Evolutionary conservation across 2,329 filamentous ascomycete genomes (phyloP), one percentile per base, ranked within the genome.

Genomic region (Fusarium burgessii): DNA sequence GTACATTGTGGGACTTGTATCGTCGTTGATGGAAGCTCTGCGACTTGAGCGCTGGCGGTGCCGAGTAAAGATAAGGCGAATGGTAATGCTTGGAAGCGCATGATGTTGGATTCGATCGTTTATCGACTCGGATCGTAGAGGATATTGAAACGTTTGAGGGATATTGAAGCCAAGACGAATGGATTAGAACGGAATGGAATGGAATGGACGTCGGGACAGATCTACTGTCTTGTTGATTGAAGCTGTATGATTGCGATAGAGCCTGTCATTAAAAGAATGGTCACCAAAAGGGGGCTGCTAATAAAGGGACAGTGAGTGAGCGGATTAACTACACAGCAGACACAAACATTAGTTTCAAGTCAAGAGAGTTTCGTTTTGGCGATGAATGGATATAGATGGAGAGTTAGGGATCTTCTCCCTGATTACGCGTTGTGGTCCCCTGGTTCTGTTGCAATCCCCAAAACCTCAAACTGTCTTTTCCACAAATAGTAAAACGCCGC

Each of bases 1-100:
- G 88, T 89, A 75, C 88, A 90, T 35, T 84, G 82, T 29, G 84
- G 84, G 12, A 79, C 80, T 32, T 81, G 81, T 2, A 83, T 77
- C 3, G 85, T 86, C 2, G 82, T 78, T 8, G 84, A 81, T 33
- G 83, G 76, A 7, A 79, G 73, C 54, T 82, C 76, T 18, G 62
- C 62, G 25, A 82, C 79, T 41, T 82, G 73, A 46, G 79, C 80
- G 62, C 75, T 63, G 41, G 78, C 76, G 12, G 76, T 70, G 29
- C 80, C 78, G 52, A 78, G 79, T 40, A 83, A 74, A 49, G 84
- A 72, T 29, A 82, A 72, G 46, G 84, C 72, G 36, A 84, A 56
- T 18, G 77, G 68, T 13, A 74, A 68, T 23, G 73, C 51, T 43
- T 58, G 64, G 52, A 78, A 65, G 41, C 74, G 78, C 79, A 81